Evolutionary conservation across 176 grass and related monocot species (phyloP), one percentile per base, ranked within the genome.

Genomic region (Cymbopogon citratus): DNA sequence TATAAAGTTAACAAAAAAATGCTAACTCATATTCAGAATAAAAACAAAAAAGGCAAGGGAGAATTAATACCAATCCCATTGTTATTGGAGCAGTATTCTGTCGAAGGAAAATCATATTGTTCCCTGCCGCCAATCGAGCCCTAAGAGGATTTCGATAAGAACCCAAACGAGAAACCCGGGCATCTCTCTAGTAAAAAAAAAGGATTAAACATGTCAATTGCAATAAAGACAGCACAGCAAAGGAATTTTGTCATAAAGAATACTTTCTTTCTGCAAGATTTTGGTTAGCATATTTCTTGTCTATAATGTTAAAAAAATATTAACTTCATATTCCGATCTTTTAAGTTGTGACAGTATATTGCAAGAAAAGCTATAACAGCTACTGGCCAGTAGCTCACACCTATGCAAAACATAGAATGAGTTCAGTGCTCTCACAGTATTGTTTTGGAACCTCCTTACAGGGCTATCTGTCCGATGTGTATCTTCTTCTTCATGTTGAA

Each of bases 401-500:
- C 67, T 38, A 73, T 7, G 21, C 31, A 62, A 66, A 83, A 76
- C 15, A 72, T 6, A 64, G 82, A 26, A 27, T 33, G 48, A 86
- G 64, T 12, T 60, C 44, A 3, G 8, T 48, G 67, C 16, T 84
- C 91, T 86, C 85, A 94, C 91, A 63, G 26, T 60, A 86, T 79
- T 84, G 63, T 76, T 83, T 77, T 52, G 76, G 86, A 19, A 34
- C 49, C 65, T 69, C 64, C 81, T 85, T 65, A 29, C 51, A 82
- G 80, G 11, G 75, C 83, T 81, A 80, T 85, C 72, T 51, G 83
- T 43, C 29, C 9, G 84, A 31, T 43, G 68, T 74, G 79, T 16
- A 71, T 89, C 82, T 82, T 89, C 81, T 84, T 91, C 92, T 81
- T 95, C 92, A 23, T 90, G 81, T 68, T 94, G 92, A 83, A 98